Evolutionary conservation across 805 yeast species (phyloP), one percentile per base, ranked within the genome.

Genomic region (Metschnikowia picachoensis): DNA sequence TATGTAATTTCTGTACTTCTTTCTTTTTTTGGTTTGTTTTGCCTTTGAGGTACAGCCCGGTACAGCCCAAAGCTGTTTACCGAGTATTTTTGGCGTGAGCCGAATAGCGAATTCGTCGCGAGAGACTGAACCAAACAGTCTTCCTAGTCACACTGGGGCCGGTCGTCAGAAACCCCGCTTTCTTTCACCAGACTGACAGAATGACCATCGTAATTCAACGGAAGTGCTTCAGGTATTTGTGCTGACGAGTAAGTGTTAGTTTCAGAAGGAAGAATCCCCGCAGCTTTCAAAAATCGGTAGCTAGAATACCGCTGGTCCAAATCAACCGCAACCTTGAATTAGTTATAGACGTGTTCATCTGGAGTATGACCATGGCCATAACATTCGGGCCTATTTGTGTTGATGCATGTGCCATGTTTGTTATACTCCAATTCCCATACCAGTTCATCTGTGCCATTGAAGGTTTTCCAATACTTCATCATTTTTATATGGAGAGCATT

Each of bases 381-480:
- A 45, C 76, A 71, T 10, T 46, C 36, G 15, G 76, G 75, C 12
- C 51, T 41, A 33, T 70, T 53, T 9, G 75, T 70, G 30, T 61
- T 65, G 50, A 71, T 64, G 51, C 76, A 71, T 3, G 76, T 71
- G 8, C 66, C 76, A 46, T 71, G 76, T 52, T 71, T 71, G 58
- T 71, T 71, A 58, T 55, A 71, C 53, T 71, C 75, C 49, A 71
- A 75, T 31, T 63, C 60, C 76, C 76, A 71, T 43, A 71, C 58
- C 16, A 55, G 49, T 30, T 60, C 62, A 44, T 61, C 65, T 33
- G 64, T 57, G 9, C 73, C 73, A 43, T 63, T 58, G 57, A 60
- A 59, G 49, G 64, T 58, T 50, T 50, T 59, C 63, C 74, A 52
- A 36, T 27, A 41, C 7, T 29, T 27, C 14, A 35, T 35, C 32